Conservation (phyloP, 169 alveolate genomes). For the Hepatocystis sp. region DNA sequence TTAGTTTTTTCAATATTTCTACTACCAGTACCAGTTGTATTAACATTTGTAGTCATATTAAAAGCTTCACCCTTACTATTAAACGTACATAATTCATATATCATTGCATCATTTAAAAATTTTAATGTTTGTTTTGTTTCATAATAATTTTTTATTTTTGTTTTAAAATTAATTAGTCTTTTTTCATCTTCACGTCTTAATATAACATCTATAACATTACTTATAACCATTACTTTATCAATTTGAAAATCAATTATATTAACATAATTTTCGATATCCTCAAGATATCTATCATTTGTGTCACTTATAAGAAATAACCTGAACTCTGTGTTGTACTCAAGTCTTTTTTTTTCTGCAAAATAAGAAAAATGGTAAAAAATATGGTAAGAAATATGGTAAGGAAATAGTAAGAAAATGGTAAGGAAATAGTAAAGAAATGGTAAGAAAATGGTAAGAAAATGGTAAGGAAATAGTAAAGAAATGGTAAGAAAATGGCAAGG, state of each 20-base stretch:
- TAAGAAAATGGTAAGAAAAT: too few relatives aligned
- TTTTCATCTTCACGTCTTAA: conserved; percentile 66
- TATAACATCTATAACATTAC: conserved; percentile 38
- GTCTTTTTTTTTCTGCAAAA: conserved; percentile 33
- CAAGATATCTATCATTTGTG: conserved; percentile 41
- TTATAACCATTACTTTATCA: conserved; percentile 44
- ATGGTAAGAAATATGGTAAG: neutral
- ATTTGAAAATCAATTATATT: conserved; percentile 62
- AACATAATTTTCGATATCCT: conserved; percentile 61
- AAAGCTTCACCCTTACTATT: conserved; percentile 3
- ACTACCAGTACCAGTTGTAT: too few relatives aligned
- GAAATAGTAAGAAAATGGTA: too few relatives aligned
- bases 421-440: too few relatives aligned
- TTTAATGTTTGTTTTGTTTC: conserved; percentile 72
- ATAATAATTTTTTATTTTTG: conserved; percentile 61
- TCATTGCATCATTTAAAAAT: conserved; percentile 72
- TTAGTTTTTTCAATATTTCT: too few relatives aligned
- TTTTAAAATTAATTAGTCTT: conserved; percentile 46
- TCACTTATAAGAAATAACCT: conserved; percentile 65
- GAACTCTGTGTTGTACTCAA: conserved; percentile 57
- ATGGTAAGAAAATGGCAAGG: too few relatives aligned
- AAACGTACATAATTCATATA: conserved; percentile 47
- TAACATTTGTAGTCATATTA: too few relatives aligned
- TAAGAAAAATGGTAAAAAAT: neutral
- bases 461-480: too few relatives aligned